These are phyloP conservation scores for Eimeria falciformis DNA, from an alignment of 169 alveolate genomes.

Conservation along the genomic window DNA sequence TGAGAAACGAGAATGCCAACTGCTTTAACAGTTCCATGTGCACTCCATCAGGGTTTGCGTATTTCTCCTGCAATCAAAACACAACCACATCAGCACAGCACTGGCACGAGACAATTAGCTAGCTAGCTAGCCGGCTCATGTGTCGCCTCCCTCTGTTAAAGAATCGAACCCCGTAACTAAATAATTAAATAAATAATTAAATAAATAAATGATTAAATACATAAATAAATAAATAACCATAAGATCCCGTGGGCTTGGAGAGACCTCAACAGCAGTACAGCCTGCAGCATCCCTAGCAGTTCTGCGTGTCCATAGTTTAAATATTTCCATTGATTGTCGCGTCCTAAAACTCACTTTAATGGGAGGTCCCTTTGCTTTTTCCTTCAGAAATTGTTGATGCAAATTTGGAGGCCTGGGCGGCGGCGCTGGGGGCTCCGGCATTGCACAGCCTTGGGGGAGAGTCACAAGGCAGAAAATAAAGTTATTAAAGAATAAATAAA, in stretches of 20 bases:
- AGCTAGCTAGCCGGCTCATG: not conserved
- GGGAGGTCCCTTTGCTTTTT: slow-evolving; percentile 60
- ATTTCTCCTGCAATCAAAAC: not conserved
- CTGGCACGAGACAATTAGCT: not conserved
- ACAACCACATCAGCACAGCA: not conserved
- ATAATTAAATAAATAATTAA: no score
- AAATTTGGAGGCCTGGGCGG: slow-evolving; percentile 38
- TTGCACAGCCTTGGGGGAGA: slow-evolving; percentile 26
- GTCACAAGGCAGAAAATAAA: not conserved
- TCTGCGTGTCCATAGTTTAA: no score
- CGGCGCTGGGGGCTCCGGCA: slow-evolving; percentile 66
- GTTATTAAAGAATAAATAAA: not conserved
- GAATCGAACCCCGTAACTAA: not conserved
- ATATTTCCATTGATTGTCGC: no score
- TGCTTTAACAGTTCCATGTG: not conserved
- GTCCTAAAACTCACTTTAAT: not conserved
- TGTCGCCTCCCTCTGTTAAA: no score
- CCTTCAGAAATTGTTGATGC: not conserved
- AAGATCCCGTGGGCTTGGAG: not conserved
- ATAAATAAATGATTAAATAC: not conserved
- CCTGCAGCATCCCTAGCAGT: not conserved
- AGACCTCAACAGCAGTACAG: not conserved
- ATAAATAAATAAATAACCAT: no score
- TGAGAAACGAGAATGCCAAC: not conserved
- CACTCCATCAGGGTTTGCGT: not conserved